Percentiles rank a stretch among this genome's conserved stretches.
Evolutionary conservation across 2,329 filamentous ascomycete genomes (phyloP).

Genomic region (Fusarium scirpi): DNA sequence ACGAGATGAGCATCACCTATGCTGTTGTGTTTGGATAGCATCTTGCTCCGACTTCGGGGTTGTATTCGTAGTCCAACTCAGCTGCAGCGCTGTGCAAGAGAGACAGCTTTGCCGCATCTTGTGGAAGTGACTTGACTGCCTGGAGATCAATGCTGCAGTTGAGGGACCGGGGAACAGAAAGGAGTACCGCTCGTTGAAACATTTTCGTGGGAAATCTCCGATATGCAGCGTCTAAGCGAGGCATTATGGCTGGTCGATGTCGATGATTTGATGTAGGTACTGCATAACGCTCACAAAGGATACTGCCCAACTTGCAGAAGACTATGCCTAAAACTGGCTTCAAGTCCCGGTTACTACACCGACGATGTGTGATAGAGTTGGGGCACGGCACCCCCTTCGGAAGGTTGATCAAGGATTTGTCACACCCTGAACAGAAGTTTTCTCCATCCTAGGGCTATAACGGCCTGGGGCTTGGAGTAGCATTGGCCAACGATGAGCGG

Average conservation of each 20-base stretch:
- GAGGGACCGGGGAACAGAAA: slow-evolving; percentile 21
- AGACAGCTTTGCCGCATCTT: slow-evolving; percentile 16
- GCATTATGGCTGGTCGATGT: slow-evolving; percentile 25
- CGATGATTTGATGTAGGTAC: slow-evolving; percentile 33
- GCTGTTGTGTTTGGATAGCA: slow-evolving; percentile 24
- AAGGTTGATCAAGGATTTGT: slow-evolving; percentile 47
- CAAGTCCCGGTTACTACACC: slow-evolving; percentile 37
- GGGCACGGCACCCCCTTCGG: slow-evolving; percentile 16
- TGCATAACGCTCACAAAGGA: slow-evolving; percentile 23
- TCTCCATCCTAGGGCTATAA: slow-evolving; percentile 38
- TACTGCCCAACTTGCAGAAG: slow-evolving; percentile 40
- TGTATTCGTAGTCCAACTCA: slow-evolving; percentile 21
- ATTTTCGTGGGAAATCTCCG: slow-evolving; percentile 45
- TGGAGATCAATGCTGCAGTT: slow-evolving; percentile 10
- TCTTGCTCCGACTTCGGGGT: slow-evolving; percentile 23
- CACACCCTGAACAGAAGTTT: slow-evolving; percentile 33
- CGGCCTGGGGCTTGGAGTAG: slow-evolving; percentile 34
- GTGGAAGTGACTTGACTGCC: neutral
- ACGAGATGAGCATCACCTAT: slow-evolving; percentile 25
- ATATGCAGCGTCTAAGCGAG: slow-evolving; percentile 45
- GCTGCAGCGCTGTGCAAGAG: slow-evolving; percentile 22
- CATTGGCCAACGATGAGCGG: slow-evolving; percentile 38
- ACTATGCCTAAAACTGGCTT: slow-evolving; percentile 36
- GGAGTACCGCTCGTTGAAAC: slow-evolving; percentile 30
- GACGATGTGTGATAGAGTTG: slow-evolving; percentile 37